These are phyloP conservation scores for Penicillium fimorum DNA, from an alignment of 495 filamentous ascomycete species.

Conservation along the genomic window DNA sequence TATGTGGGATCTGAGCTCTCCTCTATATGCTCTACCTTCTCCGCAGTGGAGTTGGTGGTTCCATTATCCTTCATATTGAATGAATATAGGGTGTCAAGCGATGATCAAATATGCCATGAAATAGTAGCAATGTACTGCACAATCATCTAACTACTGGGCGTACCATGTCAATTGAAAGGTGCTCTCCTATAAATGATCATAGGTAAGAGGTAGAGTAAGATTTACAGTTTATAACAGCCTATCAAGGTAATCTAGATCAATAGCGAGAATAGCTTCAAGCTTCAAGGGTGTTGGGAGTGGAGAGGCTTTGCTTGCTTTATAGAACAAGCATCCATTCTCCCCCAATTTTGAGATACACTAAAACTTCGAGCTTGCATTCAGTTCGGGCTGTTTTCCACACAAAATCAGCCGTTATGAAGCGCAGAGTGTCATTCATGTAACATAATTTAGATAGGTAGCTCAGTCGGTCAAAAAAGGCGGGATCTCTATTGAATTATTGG, in stretches of 20 bases:
- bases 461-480: constrained; percentile 2
- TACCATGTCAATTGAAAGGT: neutral
- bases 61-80: constrained; percentile 14
- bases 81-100: neutral
- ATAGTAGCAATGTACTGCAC: neutral
- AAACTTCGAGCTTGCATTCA: neutral
- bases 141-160: neutral
- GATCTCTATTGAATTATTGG: neutral
- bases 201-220: neutral
- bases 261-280: neutral
- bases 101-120: neutral
- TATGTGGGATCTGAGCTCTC: constrained; percentile 7
- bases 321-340: neutral
- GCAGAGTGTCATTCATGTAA: neutral
- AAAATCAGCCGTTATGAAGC: neutral
- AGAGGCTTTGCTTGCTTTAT: constrained; percentile 2
- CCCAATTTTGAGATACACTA: neutral
- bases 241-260: neutral
- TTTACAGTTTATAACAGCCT: neutral
- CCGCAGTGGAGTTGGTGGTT: neutral
- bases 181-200: neutral
- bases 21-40: constrained; percentile 8
- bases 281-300: neutral
- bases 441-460: neutral
- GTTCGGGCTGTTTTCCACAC: neutral